Conservation (phyloP, 768 basidiomycete genomes). For the Strobilomyces dryophilus region DNA sequence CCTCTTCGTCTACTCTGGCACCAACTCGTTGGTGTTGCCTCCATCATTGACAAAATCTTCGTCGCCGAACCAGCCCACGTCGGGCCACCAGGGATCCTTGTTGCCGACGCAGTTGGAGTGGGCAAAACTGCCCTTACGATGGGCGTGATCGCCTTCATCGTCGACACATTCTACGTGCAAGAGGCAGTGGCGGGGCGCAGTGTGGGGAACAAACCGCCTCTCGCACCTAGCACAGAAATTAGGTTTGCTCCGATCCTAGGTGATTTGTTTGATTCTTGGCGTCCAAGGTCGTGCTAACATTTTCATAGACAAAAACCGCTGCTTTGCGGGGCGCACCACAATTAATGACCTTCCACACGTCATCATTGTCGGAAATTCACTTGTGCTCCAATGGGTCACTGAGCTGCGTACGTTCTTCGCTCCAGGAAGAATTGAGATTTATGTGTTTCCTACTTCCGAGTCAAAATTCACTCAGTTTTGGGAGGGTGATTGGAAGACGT, state of each 20-base stretch:
- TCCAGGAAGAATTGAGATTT: conserved; percentile 2
- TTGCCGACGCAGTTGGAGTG: conserved; percentile 5
- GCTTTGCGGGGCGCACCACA: no score
- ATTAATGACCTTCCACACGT: conserved; percentile 3
- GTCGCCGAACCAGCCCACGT: background rate
- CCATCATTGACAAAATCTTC: conserved; percentile 1
- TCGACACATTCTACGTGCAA: conserved; percentile 3
- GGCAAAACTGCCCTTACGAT: conserved; percentile 7
- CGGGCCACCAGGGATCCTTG: background rate
- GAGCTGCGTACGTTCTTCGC: conserved; percentile 3
- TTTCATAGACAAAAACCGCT: no score
- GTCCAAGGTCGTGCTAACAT: no score
- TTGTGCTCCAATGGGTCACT: background rate
- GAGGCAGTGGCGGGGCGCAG: background rate
- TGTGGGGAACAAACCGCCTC: background rate
- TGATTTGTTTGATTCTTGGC: background rate
- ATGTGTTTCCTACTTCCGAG: conserved; percentile 1
- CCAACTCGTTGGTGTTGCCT: conserved; percentile 6
- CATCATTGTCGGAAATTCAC: conserved; percentile 3
- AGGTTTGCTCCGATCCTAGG: conserved; percentile 2
- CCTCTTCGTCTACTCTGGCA: conserved; percentile 7
- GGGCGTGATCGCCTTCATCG: conserved; percentile 3
- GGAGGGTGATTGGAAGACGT: conserved; percentile 7
- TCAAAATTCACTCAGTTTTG: conserved; percentile 4
- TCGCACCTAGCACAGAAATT: background rate